Conservation (phyloP, 805 yeast genomes). For the Metschnikowia proteae region DNA sequence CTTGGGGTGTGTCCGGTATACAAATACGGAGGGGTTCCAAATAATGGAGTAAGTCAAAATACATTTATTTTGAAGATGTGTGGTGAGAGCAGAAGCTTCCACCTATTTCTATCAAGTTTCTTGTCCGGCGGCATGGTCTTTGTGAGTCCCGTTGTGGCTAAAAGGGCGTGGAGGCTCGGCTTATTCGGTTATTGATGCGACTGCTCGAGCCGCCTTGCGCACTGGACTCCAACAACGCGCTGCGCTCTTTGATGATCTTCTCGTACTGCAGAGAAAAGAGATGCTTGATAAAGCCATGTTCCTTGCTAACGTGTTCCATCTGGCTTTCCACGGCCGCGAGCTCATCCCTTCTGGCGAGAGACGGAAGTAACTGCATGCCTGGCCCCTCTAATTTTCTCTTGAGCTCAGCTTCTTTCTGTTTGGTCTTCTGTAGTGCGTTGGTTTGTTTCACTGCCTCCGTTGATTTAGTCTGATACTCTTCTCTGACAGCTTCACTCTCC, state of each 20-base stretch:
- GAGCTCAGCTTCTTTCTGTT: conserved; percentile 19
- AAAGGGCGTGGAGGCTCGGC: conserved; percentile 40
- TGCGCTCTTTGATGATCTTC: conserved; percentile 33
- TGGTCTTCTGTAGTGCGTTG: conserved; percentile 18
- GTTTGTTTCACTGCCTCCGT: conserved; percentile 31
- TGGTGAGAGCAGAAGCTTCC: background rate
- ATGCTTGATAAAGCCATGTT: conserved; percentile 28
- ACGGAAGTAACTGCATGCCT: conserved; percentile 34
- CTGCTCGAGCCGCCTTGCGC: conserved; percentile 25
- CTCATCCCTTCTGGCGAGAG: conserved; percentile 34
- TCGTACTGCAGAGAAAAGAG: conserved; percentile 33
- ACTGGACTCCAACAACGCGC: conserved; percentile 26
- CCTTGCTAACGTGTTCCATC: conserved; percentile 24
- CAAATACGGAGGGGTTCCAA: background rate
- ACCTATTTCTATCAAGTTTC: too few relatives aligned
- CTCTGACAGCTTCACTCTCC: conserved; percentile 29
- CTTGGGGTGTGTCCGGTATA: background rate
- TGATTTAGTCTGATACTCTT: conserved; percentile 33
- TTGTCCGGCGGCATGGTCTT: too few relatives aligned
- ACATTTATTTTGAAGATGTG: background rate
- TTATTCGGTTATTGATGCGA: conserved; percentile 34
- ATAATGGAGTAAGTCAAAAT: background rate
- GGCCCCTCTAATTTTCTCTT: conserved; percentile 28
- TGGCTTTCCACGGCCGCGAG: conserved; percentile 24
- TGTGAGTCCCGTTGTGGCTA: background rate